phyloP scores from a whole-genome alignment of 345 rosid species.

The Eucalyptus polybractea region DNA sequence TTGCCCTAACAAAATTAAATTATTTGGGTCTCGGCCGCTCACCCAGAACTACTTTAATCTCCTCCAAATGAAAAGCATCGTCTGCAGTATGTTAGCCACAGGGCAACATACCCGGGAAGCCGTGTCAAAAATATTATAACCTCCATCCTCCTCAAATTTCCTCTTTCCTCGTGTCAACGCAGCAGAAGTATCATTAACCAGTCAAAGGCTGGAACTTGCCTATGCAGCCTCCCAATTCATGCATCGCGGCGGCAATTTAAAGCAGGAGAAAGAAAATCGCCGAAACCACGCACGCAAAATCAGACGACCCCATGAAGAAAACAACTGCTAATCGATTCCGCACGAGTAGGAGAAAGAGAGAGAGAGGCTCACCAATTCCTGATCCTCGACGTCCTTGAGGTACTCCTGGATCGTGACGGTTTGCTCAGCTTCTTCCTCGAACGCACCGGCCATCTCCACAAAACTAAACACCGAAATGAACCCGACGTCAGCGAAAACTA shows the following conservation, averaged over 20 bases:
- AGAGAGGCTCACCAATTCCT: conserved; percentile 50
- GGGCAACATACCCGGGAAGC: background rate
- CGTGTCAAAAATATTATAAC: background rate
- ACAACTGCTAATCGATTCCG: background rate
- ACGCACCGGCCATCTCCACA: conserved; percentile 27
- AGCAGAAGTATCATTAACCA: background rate
- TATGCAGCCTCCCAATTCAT: background rate
- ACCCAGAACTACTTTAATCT: background rate
- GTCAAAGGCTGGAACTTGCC: background rate
- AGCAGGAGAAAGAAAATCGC: background rate
- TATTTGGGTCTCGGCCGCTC: background rate
- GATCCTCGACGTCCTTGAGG: conserved; percentile 64
- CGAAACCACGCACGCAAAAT: background rate
- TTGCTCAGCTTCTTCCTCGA: conserved; percentile 61
- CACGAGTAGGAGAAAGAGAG: background rate
- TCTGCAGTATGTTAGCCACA: background rate
- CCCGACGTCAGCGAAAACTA: background rate
- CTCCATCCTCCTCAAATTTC: background rate
- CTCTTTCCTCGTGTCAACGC: background rate
- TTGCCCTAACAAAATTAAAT: background rate
- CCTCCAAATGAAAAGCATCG: background rate
- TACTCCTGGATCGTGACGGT: conserved; percentile 74
- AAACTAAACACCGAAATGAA: background rate
- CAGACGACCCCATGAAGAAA: background rate
- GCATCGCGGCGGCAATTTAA: background rate